phyloP scores from a whole-genome alignment of 1,139 yeast genomes.

The Blastobotrys serpentis region DNA sequence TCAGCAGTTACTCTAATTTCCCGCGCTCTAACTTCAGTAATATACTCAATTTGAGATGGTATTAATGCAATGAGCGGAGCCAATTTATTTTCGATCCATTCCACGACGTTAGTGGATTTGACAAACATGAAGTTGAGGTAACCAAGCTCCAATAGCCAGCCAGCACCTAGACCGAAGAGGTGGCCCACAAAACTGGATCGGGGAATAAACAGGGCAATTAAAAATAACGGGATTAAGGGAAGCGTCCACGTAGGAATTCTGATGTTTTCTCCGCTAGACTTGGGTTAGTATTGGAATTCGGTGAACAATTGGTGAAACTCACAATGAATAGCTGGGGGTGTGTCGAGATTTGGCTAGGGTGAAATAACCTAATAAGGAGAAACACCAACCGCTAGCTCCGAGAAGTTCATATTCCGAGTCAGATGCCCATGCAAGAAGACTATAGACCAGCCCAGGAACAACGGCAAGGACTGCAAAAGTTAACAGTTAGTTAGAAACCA shows the following conservation, averaged over 20 bases:
- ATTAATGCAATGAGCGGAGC: conserved; percentile 51
- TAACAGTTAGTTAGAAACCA: not conserved
- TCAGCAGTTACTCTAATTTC: conserved; percentile 29
- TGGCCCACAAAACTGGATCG: conserved; percentile 76
- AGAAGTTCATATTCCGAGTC: conserved; percentile 55
- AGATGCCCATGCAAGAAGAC: conserved; percentile 55
- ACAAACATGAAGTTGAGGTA: conserved; percentile 51
- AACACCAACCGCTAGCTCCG: conserved; percentile 62
- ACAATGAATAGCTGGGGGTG: conserved; percentile 47
- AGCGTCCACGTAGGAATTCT: conserved; percentile 59
- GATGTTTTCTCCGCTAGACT: conserved; percentile 24
- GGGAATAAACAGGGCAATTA: conserved; percentile 52
- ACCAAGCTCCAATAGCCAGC: conserved; percentile 57
- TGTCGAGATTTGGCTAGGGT: conserved; percentile 58
- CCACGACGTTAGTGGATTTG: conserved; percentile 66
- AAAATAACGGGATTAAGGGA: conserved; percentile 56
- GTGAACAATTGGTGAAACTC: not conserved
- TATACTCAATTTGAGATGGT: conserved; percentile 53
- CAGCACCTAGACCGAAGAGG: conserved; percentile 51
- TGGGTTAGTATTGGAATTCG: conserved; percentile 11
- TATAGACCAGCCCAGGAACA: conserved; percentile 65
- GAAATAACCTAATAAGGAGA: conserved; percentile 64
- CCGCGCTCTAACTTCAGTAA: conserved; percentile 56
- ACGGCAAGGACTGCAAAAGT: conserved; percentile 53
- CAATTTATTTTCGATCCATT: conserved; percentile 62